Base-by-base conservation (phyloP, 139 green algal species). In the Astrephomene gubernaculifera region DNA sequence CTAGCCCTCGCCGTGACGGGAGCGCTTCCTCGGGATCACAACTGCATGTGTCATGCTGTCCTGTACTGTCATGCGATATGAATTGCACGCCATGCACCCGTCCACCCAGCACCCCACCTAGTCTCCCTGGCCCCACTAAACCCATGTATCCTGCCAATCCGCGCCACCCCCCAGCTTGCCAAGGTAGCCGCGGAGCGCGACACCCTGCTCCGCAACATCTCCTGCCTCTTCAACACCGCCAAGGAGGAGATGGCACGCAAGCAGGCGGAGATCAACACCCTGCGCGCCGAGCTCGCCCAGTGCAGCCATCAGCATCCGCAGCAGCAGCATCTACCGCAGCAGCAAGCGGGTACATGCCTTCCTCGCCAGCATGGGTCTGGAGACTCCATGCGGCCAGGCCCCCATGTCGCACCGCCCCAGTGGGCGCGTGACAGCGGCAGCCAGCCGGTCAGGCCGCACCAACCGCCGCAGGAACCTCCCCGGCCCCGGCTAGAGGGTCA, bases 221-320 rank as follows among this genome's bases (percentile, higher is more conserved):
- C 90, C 2, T 78, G 49, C 22, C 87, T 96, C 0, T 97, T 90
- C 84, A 94, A 94, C 45, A 97, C 95, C 38, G 95, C 95, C 24
- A 93, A 94, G 60, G 67, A 91, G 65, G 95, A 97, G 83, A 75
- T 96, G 38, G 85, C 93, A 27, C 85, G 94, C 35, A 95, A 94
- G 68, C 86, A 88, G 36, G 38, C 73, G 0, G 89, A 95, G 43
- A 93, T 96, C 22, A 89, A 86, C 74, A 61, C 87, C 33, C 88
- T 96, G 41, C 79, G 92, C 22, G 57, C n/a, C 0, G 75, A 89
- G 43, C 22, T 89, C 9, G 41, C 60, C 17, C 12, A 52, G 21
- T 35, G 2, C 9, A 81, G 25, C 35, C 52, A 70, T 7, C 73
- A 81, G 24, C 68, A 75, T 14, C 68, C 52, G 1, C 68, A 53